Percentiles rank a stretch among this genome's conserved stretches.
These are phyloP conservation scores for Aspergillus terreus DNA, from an alignment of 2,329 filamentous ascomycete genomes.

Conservation along the genomic window DNA sequence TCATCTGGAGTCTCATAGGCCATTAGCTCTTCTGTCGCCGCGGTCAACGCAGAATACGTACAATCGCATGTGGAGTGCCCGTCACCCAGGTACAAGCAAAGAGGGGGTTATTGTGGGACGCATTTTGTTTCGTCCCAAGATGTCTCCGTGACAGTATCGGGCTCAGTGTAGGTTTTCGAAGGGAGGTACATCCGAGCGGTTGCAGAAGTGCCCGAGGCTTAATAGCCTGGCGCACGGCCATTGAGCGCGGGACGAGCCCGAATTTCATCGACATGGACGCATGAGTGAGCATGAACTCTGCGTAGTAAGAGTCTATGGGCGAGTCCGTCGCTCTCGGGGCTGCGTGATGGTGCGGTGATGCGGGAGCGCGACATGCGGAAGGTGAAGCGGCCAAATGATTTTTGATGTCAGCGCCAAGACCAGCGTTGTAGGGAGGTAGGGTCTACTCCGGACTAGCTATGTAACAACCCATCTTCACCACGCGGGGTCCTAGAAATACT, in stretches of 20 bases:
- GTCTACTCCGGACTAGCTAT: too few species aligned
- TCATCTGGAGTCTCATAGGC: conserved; percentile 26
- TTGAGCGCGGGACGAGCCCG: conserved; percentile 14
- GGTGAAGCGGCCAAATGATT: too few species aligned
- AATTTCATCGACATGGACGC: conserved; percentile 20
- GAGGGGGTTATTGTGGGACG: conserved; percentile 4
- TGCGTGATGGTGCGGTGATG: too few species aligned
- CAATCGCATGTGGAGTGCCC: conserved; percentile 25
- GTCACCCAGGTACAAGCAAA: conserved; percentile 34
- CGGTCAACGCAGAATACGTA: conserved; percentile 12
- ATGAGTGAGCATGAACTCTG: conserved; percentile 7
- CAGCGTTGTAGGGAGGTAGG: too few species aligned
- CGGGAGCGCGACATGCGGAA: too few species aligned
- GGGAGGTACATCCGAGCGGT: neutral
- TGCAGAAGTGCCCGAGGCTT: neutral
- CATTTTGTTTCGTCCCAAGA: conserved; percentile 14
- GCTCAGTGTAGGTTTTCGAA: neutral
- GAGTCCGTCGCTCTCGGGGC: neutral
- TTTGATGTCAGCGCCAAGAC: too few species aligned
- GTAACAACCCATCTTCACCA: too few species aligned
- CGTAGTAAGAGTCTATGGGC: neutral
- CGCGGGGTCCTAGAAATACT: too few species aligned
- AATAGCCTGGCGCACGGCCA: conserved; percentile 17
- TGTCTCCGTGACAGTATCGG: conserved; percentile 7
- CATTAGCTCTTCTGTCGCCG: neutral